Evolutionary conservation across 345 rosid genomes (phyloP), one percentile per base, ranked within the genome.

Genomic region (Barbarea vulgaris): DNA sequence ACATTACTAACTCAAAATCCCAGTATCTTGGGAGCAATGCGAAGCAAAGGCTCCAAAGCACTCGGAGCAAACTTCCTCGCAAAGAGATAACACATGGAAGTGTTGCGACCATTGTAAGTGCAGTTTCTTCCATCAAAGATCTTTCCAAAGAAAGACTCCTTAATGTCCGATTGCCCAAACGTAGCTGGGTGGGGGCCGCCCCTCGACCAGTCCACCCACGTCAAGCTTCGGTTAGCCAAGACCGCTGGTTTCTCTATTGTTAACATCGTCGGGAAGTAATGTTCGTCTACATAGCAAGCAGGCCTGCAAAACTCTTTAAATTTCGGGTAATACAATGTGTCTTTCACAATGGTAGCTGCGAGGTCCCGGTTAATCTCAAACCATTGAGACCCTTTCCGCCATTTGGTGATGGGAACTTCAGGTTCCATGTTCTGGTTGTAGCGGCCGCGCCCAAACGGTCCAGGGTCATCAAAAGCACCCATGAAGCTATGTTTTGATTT

Each of bases 331-430:
- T 77, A 93, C 47, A 52, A 85, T 3, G 78, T 61, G 78, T 95
- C 99, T 80, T 86, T 85, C 34, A 92, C 93, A 12, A 92, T 69
- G 62, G 55, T 83, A 65, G 88, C 47, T 46, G 98, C 97, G 4
- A 90, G 93, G 62, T 82, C 84, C 22, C 99, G 80, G 84, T 83
- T 84, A 27, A 88, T n/a, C 83, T 87, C 98, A 56, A 94, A 94
- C 98, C 98, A 94, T 33, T 90, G 99, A 4, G 99, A 83, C 33
- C 98, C 99, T 85, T 95, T 92, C 5, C 96, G 90, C 99, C 98
- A 88, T 28, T 87, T 81, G 64, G 85, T 81, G 51, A 92, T 52
- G 69, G 83, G 82, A 76, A 95, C 96, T 79, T 83, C 90, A 0
- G 99, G 98, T 9, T 82, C 83, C 97, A 95, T 95, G 70, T 83